A percentile compares a stretch with the other conserved stretches of the same genome.
Conservation (phyloP, 345 rosid genomes). For the Orychophragmus violaceus region DNA sequence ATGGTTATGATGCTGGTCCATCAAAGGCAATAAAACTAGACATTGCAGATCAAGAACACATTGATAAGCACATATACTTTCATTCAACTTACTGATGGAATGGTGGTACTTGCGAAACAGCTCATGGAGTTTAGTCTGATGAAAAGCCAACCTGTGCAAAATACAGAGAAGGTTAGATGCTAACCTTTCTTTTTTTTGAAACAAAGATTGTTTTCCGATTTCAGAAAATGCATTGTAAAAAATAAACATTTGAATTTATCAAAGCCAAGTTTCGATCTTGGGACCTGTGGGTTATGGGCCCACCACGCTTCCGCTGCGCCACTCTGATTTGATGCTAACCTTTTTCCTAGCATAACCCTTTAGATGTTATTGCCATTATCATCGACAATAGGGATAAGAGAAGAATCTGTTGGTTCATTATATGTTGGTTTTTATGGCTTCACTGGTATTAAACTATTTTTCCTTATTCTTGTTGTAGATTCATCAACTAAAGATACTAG, state of each 20-base stretch:
- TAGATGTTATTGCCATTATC: neutral
- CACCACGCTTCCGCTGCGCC: conserved; percentile 88
- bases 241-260: neutral
- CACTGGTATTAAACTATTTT: neutral
- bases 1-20: conserved; percentile 34
- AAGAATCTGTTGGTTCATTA: neutral
- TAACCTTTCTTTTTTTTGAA: too few species aligned
- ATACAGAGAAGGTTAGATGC: conserved; percentile 63
- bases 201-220: too few species aligned
- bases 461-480: neutral
- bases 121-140: conserved; percentile 82
- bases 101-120: conserved; percentile 84
- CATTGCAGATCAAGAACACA: conserved; percentile 52
- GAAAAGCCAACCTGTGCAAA: conserved; percentile 51
- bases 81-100: conserved; percentile 54
- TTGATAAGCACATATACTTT: conserved; percentile 74
- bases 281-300: conserved; percentile 85
- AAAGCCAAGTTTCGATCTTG: conserved; percentile 80
- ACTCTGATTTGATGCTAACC: conserved; percentile 71
- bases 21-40: conserved; percentile 65
- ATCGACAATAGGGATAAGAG: neutral
- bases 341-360: neutral
- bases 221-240: too few species aligned
- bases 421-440: neutral
- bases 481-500: conserved; percentile 49